Conservation (phyloP, 2,329 filamentous ascomycete genomes). For the Cladosporium sp. region DNA sequence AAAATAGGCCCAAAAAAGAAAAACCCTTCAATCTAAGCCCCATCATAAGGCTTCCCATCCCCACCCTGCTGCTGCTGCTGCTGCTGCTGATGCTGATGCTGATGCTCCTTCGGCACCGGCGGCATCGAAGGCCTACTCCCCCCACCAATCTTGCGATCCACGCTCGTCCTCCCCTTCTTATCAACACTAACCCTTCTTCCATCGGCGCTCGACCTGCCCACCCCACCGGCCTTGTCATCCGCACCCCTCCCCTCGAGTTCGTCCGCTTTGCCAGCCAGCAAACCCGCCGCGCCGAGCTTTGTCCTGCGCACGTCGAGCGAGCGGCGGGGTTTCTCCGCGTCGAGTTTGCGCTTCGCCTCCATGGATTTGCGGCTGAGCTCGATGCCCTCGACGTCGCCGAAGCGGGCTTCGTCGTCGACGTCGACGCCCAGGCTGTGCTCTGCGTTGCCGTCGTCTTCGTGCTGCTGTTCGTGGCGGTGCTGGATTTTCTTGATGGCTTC, state of each 20-base stretch:
- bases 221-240: slow-evolving; percentile 6
- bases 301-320: slow-evolving; percentile 5
- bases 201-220: not conserved
- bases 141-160: slow-evolving; percentile 1
- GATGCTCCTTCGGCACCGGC: not conserved
- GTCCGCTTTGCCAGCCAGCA: slow-evolving; percentile 4
- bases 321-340: slow-evolving; percentile 7
- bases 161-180: slow-evolving; percentile 6
- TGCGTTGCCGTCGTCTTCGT: not conserved
- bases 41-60: not conserved
- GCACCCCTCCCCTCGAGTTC: not conserved
- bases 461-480: slow-evolving; percentile 28
- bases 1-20: no score
- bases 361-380: slow-evolving; percentile 12
- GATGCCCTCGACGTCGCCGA: slow-evolving; percentile 10
- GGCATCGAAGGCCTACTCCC: not conserved
- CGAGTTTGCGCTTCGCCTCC: slow-evolving; percentile 10
- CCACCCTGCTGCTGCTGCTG: not conserved
- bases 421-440: slow-evolving; percentile 10
- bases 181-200: slow-evolving; percentile 6
- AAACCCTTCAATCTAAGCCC: no score
- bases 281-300: not conserved
- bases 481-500: slow-evolving; percentile 57
- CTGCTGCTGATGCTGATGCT: not conserved
- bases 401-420: slow-evolving; percentile 5